Percentiles rank a stretch among this genome's conserved stretches.
These are phyloP conservation scores for Flueggea neowawraea DNA, from an alignment of 441 rosid genomes.

Conservation along the genomic window DNA sequence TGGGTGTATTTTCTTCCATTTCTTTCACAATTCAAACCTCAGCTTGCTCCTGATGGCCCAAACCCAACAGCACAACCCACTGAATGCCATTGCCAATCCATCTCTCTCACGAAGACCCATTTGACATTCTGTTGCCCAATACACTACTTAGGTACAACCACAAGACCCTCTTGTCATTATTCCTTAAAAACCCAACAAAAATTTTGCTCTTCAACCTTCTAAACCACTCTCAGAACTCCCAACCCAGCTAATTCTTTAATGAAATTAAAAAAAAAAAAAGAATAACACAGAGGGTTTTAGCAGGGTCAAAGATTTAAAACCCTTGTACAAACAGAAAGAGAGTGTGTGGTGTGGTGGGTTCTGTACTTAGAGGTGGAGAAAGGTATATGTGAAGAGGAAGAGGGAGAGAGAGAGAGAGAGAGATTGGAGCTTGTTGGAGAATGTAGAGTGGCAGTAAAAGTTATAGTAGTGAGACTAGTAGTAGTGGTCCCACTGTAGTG, in stretches of 20 bases:
- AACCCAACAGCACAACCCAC: too few relatives aligned
- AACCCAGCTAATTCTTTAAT: background rate
- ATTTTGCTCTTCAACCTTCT: background rate
- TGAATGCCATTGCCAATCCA: too few relatives aligned
- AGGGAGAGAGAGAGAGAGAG: conserved; percentile 4
- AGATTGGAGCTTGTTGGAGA: conserved; percentile 14
- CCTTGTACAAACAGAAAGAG: background rate
- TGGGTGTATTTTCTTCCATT: too few relatives aligned
- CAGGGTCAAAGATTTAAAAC: background rate
- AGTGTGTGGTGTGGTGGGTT: background rate
- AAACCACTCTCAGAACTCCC: too few relatives aligned
- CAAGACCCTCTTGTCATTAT: background rate
- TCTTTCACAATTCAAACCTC: background rate
- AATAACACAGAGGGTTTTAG: background rate
- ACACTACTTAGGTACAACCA: too few relatives aligned
- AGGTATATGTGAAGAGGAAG: background rate
- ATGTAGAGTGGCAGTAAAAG: conserved; percentile 27
- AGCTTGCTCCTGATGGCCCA: background rate
- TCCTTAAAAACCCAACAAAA: background rate
- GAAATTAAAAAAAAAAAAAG: background rate
- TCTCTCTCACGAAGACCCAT: too few relatives aligned
- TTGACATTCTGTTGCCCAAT: too few relatives aligned
- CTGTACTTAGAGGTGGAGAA: background rate
- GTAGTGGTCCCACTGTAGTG: conserved; percentile 23
- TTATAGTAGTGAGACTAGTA: background rate